Evolutionary conservation across 2,329 filamentous ascomycete genomes (phyloP).

Genomic region (Helotiales sp.): DNA sequence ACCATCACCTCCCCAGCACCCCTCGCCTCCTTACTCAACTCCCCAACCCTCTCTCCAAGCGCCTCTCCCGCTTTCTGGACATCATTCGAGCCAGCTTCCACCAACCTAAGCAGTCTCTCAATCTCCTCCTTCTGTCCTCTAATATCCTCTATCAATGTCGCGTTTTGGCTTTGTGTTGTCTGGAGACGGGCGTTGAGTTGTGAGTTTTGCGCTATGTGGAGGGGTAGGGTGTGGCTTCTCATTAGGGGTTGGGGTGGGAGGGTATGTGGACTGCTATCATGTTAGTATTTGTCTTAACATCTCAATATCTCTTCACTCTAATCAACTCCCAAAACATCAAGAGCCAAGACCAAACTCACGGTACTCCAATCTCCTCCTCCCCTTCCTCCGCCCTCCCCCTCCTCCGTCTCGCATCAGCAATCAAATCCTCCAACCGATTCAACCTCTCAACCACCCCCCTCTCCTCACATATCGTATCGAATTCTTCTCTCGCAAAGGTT

Average conservation of each 20-base stretch:
- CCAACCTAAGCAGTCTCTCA: conserved; percentile 46
- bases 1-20: conserved; percentile 20
- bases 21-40: conserved; percentile 17
- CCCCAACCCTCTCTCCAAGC: conserved; percentile 20
- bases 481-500: conserved; percentile 53
- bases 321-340: neutral
- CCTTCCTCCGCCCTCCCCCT: conserved; percentile 13
- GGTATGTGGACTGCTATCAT: conserved; percentile 53
- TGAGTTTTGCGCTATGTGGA: conserved; percentile 52
- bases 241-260: conserved; percentile 54
- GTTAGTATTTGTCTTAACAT: too few species aligned
- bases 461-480: conserved; percentile 52
- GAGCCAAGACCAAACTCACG: neutral
- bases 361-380: neutral
- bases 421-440: conserved; percentile 58
- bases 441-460: conserved; percentile 56
- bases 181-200: conserved; percentile 58
- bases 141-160: conserved; percentile 51
- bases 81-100: conserved; percentile 55
- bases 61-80: conserved; percentile 48
- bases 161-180: conserved; percentile 58
- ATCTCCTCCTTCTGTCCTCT: conserved; percentile 56
- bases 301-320: neutral
- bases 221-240: conserved; percentile 54
- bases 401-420: conserved; percentile 47